Evolutionary conservation across 1,284 basidiomycete species (phyloP).

Genomic region (Phaffia rhodozyma): DNA sequence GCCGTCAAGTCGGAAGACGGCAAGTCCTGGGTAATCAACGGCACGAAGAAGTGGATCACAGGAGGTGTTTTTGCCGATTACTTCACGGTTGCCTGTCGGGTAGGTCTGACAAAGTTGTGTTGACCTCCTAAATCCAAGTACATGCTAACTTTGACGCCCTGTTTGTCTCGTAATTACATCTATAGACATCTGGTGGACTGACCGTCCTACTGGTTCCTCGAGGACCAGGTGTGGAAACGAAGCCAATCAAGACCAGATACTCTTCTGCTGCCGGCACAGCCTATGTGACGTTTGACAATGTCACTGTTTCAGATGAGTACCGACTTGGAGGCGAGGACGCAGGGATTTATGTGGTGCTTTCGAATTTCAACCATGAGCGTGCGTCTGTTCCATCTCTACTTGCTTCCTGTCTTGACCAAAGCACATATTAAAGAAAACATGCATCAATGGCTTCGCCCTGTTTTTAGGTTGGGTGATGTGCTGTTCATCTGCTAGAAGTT

Average conservation of each 20-base stretch:
- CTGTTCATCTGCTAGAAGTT: conserved; percentile 25
- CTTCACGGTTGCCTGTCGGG: conserved; percentile 42
- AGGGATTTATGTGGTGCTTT: conserved; percentile 43
- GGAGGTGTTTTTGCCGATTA: conserved; percentile 49
- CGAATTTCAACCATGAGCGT: conserved; percentile 33
- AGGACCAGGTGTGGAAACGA: conserved; percentile 66
- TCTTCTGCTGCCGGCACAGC: conserved; percentile 63
- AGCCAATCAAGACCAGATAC: conserved; percentile 73
- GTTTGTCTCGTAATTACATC: conserved; percentile 40
- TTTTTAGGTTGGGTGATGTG: conserved; percentile 19
- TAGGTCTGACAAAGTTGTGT: no score
- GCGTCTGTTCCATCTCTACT: neutral
- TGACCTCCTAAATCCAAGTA: no score
- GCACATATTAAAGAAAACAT: neutral
- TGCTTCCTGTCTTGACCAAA: no score
- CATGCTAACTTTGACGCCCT: no score
- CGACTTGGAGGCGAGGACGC: conserved; percentile 71
- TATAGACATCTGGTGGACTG: conserved; percentile 55
- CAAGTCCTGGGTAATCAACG: conserved; percentile 40
- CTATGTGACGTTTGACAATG: conserved; percentile 77
- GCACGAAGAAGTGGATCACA: conserved; percentile 88
- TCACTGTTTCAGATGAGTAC: conserved; percentile 72
- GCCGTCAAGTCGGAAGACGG: conserved; percentile 75
- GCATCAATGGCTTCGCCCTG: conserved; percentile 15
- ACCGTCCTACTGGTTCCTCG: conserved; percentile 73